These are phyloP conservation scores for Cutaneotrichosporon cutaneum DNA, from an alignment of 1,284 basidiomycete genomes.

Conservation along the genomic window DNA sequence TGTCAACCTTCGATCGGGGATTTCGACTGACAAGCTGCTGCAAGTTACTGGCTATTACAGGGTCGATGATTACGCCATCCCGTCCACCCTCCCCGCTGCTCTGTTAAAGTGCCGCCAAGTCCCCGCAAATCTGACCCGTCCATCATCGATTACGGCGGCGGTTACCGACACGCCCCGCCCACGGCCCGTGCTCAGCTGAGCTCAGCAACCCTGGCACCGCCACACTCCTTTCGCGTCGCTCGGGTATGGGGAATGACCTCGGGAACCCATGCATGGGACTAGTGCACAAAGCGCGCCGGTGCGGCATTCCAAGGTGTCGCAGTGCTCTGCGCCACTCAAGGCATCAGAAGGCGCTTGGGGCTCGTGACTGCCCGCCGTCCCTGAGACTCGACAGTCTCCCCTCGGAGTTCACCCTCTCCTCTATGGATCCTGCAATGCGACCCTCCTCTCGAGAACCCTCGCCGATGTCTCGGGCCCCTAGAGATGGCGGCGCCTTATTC, in stretches of 20 bases:
- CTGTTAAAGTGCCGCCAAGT: neutral
- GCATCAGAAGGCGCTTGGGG: neutral
- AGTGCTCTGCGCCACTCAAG: neutral
- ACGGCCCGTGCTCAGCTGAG: neutral
- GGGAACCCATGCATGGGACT: neutral
- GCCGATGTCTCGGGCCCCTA: neutral
- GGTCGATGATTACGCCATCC: constrained; percentile 5
- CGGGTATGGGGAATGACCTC: neutral
- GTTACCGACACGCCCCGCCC: no score
- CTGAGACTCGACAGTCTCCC: neutral
- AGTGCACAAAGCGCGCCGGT: neutral
- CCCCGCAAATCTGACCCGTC: no score
- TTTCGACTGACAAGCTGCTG: neutral
- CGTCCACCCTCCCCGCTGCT: neutral
- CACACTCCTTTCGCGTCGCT: neutral
- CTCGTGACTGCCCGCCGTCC: neutral
- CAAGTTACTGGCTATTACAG: neutral
- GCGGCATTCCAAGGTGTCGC: neutral
- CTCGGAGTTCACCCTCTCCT: neutral
- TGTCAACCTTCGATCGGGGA: neutral
- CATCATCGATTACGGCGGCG: neutral
- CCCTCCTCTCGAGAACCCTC: neutral
- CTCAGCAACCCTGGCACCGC: neutral
- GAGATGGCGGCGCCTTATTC: neutral
- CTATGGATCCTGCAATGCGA: neutral